Percentiles rank a stretch among this genome's conserved stretches.
Evolutionary conservation across 208 protist genomes (phyloP).

Genomic region (Trypanosoma cruzi): DNA sequence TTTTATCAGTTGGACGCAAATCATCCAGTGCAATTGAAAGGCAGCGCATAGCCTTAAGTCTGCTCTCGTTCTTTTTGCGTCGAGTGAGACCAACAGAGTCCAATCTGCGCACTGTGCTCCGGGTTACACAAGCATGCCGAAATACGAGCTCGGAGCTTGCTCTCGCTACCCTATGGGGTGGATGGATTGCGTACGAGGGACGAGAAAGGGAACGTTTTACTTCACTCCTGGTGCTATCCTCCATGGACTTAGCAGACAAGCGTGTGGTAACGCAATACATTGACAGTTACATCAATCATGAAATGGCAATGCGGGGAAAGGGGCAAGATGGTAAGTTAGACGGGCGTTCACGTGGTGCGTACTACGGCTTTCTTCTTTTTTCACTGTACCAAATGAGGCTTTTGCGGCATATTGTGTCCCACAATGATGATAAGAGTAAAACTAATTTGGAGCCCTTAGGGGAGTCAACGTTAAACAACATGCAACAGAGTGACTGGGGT

Average conservation of each 20-base stretch:
- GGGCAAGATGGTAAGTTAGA: slow-evolving; percentile 4
- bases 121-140: slow-evolving; percentile 20
- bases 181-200: slow-evolving; percentile 34
- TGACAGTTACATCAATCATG: slow-evolving; percentile 25
- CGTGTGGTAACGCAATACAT: slow-evolving; percentile 24
- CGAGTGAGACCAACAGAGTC: slow-evolving; percentile 15
- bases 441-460: neutral
- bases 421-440: neutral
- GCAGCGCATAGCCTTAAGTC: slow-evolving; percentile 18
- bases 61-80: slow-evolving; percentile 21
- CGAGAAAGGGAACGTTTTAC: slow-evolving; percentile 28
- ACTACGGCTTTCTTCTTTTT: slow-evolving; percentile 36
- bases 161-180: slow-evolving; percentile 26
- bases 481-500: neutral
- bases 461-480: neutral
- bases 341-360: slow-evolving; percentile 11
- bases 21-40: neutral
- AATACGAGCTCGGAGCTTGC: slow-evolving; percentile 16
- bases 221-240: slow-evolving; percentile 19
- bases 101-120: slow-evolving; percentile 17
- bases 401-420: slow-evolving; percentile 2
- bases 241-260: slow-evolving; percentile 28
- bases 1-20: slow-evolving; percentile 9
- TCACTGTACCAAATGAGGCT: slow-evolving; percentile 29
- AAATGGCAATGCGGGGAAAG: slow-evolving; percentile 11